Base-by-base conservation (phyloP, 2,329 filamentous ascomycete species). In the Fusarium solani-melongenae region DNA sequence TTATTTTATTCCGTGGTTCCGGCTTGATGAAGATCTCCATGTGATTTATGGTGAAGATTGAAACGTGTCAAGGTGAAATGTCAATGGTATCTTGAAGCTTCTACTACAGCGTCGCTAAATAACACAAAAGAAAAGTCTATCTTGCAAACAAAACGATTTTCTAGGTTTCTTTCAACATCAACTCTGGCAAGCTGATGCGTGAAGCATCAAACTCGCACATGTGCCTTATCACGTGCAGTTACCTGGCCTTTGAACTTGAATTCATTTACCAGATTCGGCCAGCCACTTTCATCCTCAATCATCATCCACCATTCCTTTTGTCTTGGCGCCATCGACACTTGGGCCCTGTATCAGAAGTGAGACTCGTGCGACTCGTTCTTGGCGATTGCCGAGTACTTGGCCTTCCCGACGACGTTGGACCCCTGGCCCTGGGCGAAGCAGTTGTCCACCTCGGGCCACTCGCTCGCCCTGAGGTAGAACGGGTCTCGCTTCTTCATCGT, bases 341-440 rank as follows among this genome's bases (percentile, higher is more conserved):
- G 38, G 17, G 24, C 22, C 51, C 64, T 64, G 60, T 55, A 73
- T 74, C 64, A 72, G 51, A 64, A 66, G 29, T 22, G 31, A 17
- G 22, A 49, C 14, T 53, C 65, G 7, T 62, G 27, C 39, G 44
- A 69, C 20, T 69, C 68, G 20, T 64, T 27, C 66, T 74, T 74
- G 10, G 46, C 36, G 31, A 74, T 33, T 34, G 46, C 46, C 62
- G 31, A 41, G 39, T 74, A 69, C 44, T 70, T 72, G 38, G 36
- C 36, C 27, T 49, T 51, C 17, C 62, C 68, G 51, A 55, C 63
- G 8, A 49, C 65, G 8, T 76, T 76, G 3, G 74, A 67, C n/a
- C 75, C 76, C 20, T 29, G 70, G n/a, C 75, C 75, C 29, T 72
- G 75, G 33, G 76, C 72, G 69, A 77, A 77, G 31, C 65, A 67